These are phyloP conservation scores for Alternaria incomplexa DNA, from an alignment of 2,329 filamentous ascomycete species.

Conservation along the genomic window DNA sequence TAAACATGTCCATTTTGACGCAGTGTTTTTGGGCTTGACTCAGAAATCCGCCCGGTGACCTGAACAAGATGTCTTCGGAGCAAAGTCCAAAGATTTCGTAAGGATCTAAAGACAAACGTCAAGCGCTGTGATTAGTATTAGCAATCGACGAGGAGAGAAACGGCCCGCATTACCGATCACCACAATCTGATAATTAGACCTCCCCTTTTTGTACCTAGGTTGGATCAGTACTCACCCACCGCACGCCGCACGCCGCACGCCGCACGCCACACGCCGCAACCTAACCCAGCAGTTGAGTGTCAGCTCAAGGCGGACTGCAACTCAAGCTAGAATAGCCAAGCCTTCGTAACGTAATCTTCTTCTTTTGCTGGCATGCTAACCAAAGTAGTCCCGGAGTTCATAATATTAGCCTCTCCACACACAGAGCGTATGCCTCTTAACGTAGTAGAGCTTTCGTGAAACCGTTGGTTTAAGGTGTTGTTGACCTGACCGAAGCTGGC, in stretches of 20 bases:
- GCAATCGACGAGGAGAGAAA: not conserved
- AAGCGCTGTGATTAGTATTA: not conserved
- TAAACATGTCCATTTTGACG: not conserved
- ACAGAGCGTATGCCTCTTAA: not conserved
- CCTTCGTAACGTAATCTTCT: not conserved
- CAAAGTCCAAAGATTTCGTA: not conserved
- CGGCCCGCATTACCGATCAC: conserved; percentile 1
- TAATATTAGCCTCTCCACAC: not conserved
- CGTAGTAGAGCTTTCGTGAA: not conserved
- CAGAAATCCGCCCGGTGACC: not conserved
- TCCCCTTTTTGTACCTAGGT: not conserved
- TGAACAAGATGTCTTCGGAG: not conserved
- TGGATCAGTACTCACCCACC: not conserved
- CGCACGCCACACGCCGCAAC: not conserved
- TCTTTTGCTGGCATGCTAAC: not conserved
- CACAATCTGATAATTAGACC: not conserved
- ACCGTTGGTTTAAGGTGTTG: not conserved
- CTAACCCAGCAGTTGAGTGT: not conserved
- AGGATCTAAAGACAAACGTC: not conserved
- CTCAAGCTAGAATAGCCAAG: not conserved
- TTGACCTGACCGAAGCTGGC: not conserved
- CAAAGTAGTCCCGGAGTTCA: not conserved
- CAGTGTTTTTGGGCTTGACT: not conserved
- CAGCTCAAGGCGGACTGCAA: not conserved
- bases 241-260: not conserved